phyloP scores from a whole-genome alignment of 345 rosid genomes.

The Eucalyptus pauciflora region DNA sequence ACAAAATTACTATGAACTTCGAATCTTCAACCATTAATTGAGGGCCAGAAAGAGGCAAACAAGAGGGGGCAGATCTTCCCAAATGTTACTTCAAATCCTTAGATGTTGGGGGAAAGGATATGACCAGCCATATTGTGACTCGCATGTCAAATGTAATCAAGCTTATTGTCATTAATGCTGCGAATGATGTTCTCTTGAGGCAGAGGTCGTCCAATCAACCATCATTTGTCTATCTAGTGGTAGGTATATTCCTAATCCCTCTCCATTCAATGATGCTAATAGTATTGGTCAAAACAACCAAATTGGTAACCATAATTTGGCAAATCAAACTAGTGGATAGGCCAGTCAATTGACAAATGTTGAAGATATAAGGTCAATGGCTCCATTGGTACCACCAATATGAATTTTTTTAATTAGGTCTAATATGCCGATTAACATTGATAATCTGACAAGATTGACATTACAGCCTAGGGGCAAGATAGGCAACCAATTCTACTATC shows the following conservation, averaged over 20 bases:
- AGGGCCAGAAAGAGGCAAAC: not conserved
- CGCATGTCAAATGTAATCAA: not conserved
- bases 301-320: not conserved
- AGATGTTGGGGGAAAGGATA: not conserved
- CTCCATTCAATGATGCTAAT: not conserved
- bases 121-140: not conserved
- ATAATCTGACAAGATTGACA: not conserved
- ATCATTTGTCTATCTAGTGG: not conserved
- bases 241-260: not conserved
- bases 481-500: not conserved
- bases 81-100: not conserved
- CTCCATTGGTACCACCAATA: not conserved
- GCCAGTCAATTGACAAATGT: not conserved
- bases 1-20: no score
- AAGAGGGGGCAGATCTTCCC: not conserved
- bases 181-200: not conserved
- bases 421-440: not conserved
- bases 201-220: not conserved
- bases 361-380: not conserved
- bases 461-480: not conserved
- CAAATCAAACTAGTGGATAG: not conserved
- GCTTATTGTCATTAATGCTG: not conserved
- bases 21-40: not conserved
- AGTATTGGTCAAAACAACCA: not conserved
- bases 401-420: not conserved